Evolutionary conservation across 495 filamentous ascomycete genomes (phyloP).

Genomic region (Neurospora tetrasperma): DNA sequence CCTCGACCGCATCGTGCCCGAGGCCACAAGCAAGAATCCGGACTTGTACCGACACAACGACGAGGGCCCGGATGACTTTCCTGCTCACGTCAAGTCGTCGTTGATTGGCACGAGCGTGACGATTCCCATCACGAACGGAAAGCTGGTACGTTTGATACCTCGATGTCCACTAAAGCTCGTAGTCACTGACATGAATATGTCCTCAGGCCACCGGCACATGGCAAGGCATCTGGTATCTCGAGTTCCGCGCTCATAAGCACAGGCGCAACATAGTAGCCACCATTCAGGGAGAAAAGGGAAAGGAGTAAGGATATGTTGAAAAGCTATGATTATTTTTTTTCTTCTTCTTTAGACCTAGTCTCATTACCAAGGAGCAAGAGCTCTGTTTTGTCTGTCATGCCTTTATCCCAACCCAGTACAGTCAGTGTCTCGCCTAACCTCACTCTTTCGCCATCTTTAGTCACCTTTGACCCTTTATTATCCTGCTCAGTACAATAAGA

Average conservation of each 20-base stretch:
- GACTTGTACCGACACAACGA: constrained; percentile 70
- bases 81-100: constrained; percentile 83
- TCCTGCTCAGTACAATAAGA: background rate
- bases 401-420: constrained; percentile 1
- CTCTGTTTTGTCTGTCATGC: background rate
- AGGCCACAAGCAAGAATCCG: constrained; percentile 50
- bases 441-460: background rate
- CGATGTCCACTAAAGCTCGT: too few relatives aligned
- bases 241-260: constrained; percentile 74
- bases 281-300: constrained; percentile 78
- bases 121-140: constrained; percentile 81
- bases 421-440: background rate
- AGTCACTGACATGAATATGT: too few relatives aligned
- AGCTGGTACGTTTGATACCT: constrained; percentile 39
- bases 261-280: constrained; percentile 78
- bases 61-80: constrained; percentile 21
- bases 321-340: too few relatives aligned
- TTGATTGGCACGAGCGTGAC: constrained; percentile 80
- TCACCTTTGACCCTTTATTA: background rate
- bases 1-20: constrained; percentile 76
- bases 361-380: background rate
- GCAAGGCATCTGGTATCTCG: constrained; percentile 91
- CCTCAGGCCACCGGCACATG: constrained; percentile 38
- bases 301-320: background rate
- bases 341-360: background rate